Evolutionary conservation across 1,139 yeast genomes (phyloP).

Genomic region (Yamadazyma mexicana): DNA sequence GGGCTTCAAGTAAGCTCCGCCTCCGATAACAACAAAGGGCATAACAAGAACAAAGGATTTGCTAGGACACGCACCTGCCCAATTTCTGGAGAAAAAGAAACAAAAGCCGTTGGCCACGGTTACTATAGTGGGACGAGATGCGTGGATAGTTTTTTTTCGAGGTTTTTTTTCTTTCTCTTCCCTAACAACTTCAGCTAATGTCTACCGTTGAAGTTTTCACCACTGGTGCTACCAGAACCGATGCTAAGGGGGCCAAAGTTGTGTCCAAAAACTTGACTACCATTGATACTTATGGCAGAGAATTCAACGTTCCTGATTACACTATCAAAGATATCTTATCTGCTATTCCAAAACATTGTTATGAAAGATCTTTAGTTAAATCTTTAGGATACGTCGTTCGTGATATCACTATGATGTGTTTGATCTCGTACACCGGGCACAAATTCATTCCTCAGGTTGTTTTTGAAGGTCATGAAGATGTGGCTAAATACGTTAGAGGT

Average conservation of each 20-base stretch:
- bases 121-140: neutral
- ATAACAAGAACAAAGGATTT: no score
- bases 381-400: conserved; percentile 66
- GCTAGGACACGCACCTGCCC: no score
- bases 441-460: conserved; percentile 46
- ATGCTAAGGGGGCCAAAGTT: conserved; percentile 8
- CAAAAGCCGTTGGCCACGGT: neutral
- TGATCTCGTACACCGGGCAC: conserved; percentile 50
- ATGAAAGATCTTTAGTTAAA: conserved; percentile 58
- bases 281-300: conserved; percentile 61
- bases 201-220: conserved; percentile 9
- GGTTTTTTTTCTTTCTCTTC: conserved; percentile 2
- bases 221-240: conserved; percentile 1
- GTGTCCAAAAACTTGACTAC: conserved; percentile 36
- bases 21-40: no score
- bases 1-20: no score
- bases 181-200: conserved; percentile 3
- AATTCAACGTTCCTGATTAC: conserved; percentile 70
- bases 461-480: conserved; percentile 21
- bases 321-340: conserved; percentile 70
- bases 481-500: conserved; percentile 29
- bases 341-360: conserved; percentile 76
- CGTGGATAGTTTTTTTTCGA: neutral
- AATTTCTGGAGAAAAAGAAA: no score
- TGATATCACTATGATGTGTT: conserved; percentile 52